Evolutionary conservation across 148 eudicot genomes (phyloP), one percentile per base, ranked within the genome.

Genomic region (Spergularia bocconei): DNA sequence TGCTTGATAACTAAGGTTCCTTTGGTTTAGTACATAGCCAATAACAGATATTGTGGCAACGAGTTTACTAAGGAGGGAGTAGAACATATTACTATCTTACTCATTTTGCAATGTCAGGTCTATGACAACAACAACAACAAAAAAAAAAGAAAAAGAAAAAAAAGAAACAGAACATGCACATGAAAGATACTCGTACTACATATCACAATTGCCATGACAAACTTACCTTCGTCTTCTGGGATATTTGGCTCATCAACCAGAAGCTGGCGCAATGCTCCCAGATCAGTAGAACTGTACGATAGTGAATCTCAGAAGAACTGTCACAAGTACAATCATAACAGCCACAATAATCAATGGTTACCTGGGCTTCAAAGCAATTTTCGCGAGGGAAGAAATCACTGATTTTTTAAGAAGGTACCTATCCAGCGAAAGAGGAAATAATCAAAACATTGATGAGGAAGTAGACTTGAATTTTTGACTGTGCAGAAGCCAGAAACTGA

Each of bases 191-290:
- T n/a, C n/a, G 44, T 39, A 58, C 4, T 21, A 21, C 20, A 36
- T 60, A 33, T 47, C 65, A 29, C 36, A 29, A 72, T 11, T 11
- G 25, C 60, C 29, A 60, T 23, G 29, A 73, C 29, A 65, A 59
- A 62, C 33, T 7, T 81, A 91, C 98, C 93, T 86, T 93, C 95
- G 36, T 93, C 93, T 75, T 58, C 84, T 13, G 88, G 85, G 47
- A 93, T 90, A 78, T 90, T 90, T 44, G 98, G 97, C 81, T 93
- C 88, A 83, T 93, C 97, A 83, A 90, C 85, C 83, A 93, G 80
- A 39, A 93, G 90, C 81, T 88, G 89, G 75, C 80, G 86, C 67
- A 93, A 85, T 39, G 89, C 90, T 73, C 83, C 91, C 86, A 91
- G 68, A 82, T 90, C 90, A 67, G 63, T 75, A 50, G 76, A 83